Evolutionary conservation across 2,329 filamentous ascomycete genomes (phyloP).

Genomic region (Exophiala xenobiotica): DNA sequence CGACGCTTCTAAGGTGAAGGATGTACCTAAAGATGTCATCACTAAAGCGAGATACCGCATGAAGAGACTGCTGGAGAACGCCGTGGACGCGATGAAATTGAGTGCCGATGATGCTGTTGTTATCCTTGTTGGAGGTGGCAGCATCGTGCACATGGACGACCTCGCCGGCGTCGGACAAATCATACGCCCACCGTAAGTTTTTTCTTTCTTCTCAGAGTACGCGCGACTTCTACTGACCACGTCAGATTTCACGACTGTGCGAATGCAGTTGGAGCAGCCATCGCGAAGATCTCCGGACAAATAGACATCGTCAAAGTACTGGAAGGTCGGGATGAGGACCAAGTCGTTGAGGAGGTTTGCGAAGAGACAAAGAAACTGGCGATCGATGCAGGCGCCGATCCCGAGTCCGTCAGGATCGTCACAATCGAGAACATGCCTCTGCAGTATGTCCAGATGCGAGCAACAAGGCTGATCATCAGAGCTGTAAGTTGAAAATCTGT

Average conservation of each 20-base stretch:
- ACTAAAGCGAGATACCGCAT: constrained; percentile 41
- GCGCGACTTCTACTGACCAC: too few species aligned
- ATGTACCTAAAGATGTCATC: constrained; percentile 35
- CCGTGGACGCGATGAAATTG: constrained; percentile 58
- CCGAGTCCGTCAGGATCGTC: constrained; percentile 31
- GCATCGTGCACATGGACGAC: constrained; percentile 50
- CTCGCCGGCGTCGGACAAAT: constrained; percentile 53
- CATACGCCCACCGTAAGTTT: constrained; percentile 45
- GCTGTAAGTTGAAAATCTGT: constrained; percentile 31
- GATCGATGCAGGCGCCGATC: constrained; percentile 18
- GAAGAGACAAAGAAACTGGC: constrained; percentile 26
- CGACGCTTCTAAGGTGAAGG: constrained; percentile 27
- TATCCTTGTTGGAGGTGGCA: constrained; percentile 59
- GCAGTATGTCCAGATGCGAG: constrained; percentile 32
- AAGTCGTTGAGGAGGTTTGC: constrained; percentile 30
- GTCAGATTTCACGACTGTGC: constrained; percentile 52
- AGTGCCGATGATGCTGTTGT: constrained; percentile 51
- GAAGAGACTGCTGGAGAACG: constrained; percentile 49
- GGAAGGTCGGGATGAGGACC: constrained; percentile 26
- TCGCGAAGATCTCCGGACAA: constrained; percentile 55
- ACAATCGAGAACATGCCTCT: constrained; percentile 42
- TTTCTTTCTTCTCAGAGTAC: too few species aligned
- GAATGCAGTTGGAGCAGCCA: constrained; percentile 62
- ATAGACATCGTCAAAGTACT: constrained; percentile 52
- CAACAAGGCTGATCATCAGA: constrained; percentile 37